phyloP scores from a whole-genome alignment of 1,284 basidiomycete genomes.

The Pseudomicrostroma phylloplanum region DNA sequence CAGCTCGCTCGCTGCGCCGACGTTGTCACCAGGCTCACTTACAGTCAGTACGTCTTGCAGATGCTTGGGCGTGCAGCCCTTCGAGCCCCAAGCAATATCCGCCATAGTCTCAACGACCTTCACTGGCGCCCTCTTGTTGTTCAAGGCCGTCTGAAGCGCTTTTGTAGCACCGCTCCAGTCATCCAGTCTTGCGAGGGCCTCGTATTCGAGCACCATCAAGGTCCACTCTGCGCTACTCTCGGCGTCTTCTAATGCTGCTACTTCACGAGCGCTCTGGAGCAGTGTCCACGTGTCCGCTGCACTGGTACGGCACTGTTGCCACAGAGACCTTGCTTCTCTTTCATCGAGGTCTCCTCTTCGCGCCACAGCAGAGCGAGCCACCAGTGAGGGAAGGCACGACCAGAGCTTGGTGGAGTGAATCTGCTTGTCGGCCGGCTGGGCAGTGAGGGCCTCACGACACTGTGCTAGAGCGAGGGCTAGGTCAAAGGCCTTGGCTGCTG shows the following conservation, averaged over 20 bases:
- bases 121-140: neutral
- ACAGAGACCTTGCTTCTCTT: neutral
- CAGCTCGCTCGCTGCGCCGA: neutral
- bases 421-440: neutral
- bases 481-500: neutral
- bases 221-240: neutral
- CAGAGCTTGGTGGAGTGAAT: constrained; percentile 4
- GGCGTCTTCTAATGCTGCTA: neutral
- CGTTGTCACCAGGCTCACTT: neutral
- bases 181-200: neutral
- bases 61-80: neutral
- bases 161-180: neutral
- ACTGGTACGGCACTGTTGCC: neutral
- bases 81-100: neutral
- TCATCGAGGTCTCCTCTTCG: neutral
- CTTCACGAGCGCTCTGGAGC: neutral
- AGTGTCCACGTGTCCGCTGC: neutral
- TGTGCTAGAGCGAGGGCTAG: neutral
- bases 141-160: neutral
- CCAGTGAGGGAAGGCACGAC: neutral
- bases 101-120: neutral
- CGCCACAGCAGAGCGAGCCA: neutral
- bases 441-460: neutral
- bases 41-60: neutral
- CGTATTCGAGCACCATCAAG: neutral